Evolutionary conservation across 176 grass and related monocot genomes (phyloP), one percentile per base, ranked within the genome.

Genomic region (Avena insularis): DNA sequence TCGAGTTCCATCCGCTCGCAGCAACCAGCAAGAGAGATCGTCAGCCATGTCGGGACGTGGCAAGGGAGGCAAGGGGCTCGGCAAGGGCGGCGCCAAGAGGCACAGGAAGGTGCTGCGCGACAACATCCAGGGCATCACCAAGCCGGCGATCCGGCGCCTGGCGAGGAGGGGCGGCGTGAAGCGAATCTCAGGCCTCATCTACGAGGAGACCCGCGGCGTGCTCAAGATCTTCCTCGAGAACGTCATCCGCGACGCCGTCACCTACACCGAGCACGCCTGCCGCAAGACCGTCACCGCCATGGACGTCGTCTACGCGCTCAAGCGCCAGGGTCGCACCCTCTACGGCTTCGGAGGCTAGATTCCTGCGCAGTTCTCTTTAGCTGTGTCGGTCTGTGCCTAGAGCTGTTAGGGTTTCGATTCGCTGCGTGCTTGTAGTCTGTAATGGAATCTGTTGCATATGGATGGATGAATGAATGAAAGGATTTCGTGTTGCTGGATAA

Each of bases 161-260:
- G 82, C 81, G 1, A 40, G 90, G 49, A 79, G 89, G 36, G 96
- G 93, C 4, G 38, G 38, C 38, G 38, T 40, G 38, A 40, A 40
- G 38, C 38, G 38, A 4, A 40, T 40, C 38, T 40, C 83, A 6
- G 88, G 96, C 2, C 88, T 98, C 48, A 98, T 95, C 86, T 98
- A 98, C 57, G 95, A 97, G 91, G 93, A 97, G 92, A 97, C 93
- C 20, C 85, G 92, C 14, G 87, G 92, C 31, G 92, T 97, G 17
- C 95, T 97, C 85, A 97, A 97, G 95, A 93, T 95, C 88, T 98
- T 98, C 74, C 91, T 95, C 12, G 91, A 98, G 93, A 98, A 98
- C 51, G 84, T 98, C 63, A 98, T 98, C 83, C 89, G 93, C 51
- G 95, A 98, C 45, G 91, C 86, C 46, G 91, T 98, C 83, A 98